phyloP scores from a whole-genome alignment of 202 grass and related monocot genomes.

The Schoenoplectus triqueter region DNA sequence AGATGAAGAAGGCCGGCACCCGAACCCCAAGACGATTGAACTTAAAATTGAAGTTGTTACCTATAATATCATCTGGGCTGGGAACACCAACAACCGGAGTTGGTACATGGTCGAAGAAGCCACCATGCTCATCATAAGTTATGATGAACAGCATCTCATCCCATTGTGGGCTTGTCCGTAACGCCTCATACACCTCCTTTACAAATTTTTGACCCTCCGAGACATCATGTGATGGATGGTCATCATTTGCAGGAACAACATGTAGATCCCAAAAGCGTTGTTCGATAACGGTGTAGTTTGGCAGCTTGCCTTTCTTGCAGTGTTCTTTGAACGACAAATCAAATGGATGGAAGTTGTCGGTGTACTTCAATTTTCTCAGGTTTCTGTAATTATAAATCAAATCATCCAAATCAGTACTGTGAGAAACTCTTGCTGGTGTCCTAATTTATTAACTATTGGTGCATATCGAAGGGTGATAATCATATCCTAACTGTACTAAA shows the following conservation, averaged over 20 bases:
- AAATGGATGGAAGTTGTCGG: conserved; percentile 60
- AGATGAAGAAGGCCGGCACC: conserved; percentile 75
- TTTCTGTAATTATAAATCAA: conserved; percentile 3
- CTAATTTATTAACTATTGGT: conserved; percentile 7
- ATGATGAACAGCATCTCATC: conserved; percentile 63
- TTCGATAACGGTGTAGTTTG: conserved; percentile 82
- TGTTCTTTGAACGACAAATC: conserved; percentile 62
- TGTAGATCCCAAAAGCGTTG: conserved; percentile 85
- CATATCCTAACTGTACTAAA: neutral
- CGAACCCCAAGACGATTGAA: conserved; percentile 89
- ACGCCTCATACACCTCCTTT: conserved; percentile 76
- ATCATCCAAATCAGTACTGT: neutral
- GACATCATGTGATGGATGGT: conserved; percentile 86
- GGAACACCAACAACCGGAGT: conserved; percentile 54
- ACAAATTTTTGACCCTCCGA: conserved; percentile 70
- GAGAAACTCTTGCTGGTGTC: neutral
- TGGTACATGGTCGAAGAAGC: conserved; percentile 89
- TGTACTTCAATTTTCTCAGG: conserved; percentile 47
- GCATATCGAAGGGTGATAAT: neutral
- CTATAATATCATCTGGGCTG: conserved; percentile 67
- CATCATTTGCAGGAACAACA: conserved; percentile 71
- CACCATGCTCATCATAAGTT: conserved; percentile 88
- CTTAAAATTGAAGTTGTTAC: conserved; percentile 63
- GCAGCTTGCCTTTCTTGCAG: conserved; percentile 71
- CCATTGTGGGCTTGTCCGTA: conserved; percentile 72